Conservation (phyloP, 1,284 basidiomycete species). For the Cutaneotrichosporon spelunceum region DNA sequence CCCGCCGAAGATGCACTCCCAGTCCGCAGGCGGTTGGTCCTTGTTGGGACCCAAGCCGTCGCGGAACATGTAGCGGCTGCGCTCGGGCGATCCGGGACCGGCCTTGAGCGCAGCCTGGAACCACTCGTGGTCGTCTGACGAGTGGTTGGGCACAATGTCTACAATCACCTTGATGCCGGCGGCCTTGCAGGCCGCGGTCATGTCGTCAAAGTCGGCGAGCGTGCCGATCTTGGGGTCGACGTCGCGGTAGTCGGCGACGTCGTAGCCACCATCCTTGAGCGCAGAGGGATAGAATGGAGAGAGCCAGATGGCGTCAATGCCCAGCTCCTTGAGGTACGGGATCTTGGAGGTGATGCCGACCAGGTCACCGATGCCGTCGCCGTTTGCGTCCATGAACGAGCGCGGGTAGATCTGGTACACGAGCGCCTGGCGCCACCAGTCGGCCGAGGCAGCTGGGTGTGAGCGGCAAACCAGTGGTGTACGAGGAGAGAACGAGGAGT, state of each 20-base stretch:
- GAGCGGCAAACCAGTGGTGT: too few relatives aligned
- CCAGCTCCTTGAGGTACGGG: constrained; percentile 67
- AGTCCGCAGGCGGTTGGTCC: constrained; percentile 68
- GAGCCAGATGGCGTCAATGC: constrained; percentile 70
- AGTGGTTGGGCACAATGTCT: constrained; percentile 78
- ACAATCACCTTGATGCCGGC: constrained; percentile 72
- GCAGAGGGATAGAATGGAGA: constrained; percentile 70
- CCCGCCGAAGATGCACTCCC: constrained; percentile 67
- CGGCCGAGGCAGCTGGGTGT: constrained; percentile 7
- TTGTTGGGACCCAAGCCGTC: constrained; percentile 53
- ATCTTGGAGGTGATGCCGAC: constrained; percentile 64
- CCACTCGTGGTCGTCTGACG: constrained; percentile 73
- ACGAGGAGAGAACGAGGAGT: too few relatives aligned
- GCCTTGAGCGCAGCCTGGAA: constrained; percentile 63
- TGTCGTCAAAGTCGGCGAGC: constrained; percentile 66
- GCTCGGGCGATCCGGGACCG: constrained; percentile 53
- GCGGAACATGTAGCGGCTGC: constrained; percentile 74
- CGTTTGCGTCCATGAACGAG: constrained; percentile 67
- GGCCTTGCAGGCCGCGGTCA: constrained; percentile 61
- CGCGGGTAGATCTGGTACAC: constrained; percentile 73
- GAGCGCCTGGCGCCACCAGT: constrained; percentile 65
- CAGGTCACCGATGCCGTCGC: constrained; percentile 72
- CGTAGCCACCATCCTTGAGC: constrained; percentile 67
- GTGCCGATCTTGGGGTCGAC: constrained; percentile 72
- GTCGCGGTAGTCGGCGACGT: constrained; percentile 70